Conservation (phyloP, 129 eudicot species). For the Lactuca sativa region DNA sequence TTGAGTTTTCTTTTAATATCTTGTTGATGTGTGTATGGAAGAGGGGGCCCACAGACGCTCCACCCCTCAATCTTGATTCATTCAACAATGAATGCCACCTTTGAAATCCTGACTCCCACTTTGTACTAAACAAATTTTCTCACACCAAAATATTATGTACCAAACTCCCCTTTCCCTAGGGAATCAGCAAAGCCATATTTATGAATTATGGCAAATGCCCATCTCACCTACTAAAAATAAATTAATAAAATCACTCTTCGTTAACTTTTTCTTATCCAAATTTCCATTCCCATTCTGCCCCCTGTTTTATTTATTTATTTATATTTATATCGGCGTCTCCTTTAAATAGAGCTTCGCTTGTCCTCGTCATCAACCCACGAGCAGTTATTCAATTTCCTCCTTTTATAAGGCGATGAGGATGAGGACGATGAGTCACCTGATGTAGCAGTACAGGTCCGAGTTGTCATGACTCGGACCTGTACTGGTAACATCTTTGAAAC, state of each 20-base stretch:
- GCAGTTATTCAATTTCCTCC: slow-evolving; percentile 64
- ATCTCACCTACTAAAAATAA: slow-evolving; percentile 39
- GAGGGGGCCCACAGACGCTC: slow-evolving; percentile 47
- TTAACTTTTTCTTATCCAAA: slow-evolving; percentile 25
- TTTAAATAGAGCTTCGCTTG: slow-evolving; percentile 53
- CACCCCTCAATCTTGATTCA: slow-evolving; percentile 32
- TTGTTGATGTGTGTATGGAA: slow-evolving; percentile 10
- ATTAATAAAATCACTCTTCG: slow-evolving; percentile 44
- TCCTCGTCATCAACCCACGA: slow-evolving; percentile 67
- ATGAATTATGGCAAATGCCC: slow-evolving; percentile 59
- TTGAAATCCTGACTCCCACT: slow-evolving; percentile 45
- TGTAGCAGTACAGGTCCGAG: slow-evolving; percentile 37
- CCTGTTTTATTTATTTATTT: slow-evolving; percentile 24
- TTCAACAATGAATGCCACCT: slow-evolving; percentile 51
- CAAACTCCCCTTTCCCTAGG: slow-evolving; percentile 75
- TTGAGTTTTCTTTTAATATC: slow-evolving; percentile 5
- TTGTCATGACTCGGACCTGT: slow-evolving; percentile 64
- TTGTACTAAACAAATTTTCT: slow-evolving; percentile 27
- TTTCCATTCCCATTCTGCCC: slow-evolving; percentile 14
- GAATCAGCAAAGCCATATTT: slow-evolving; percentile 69
- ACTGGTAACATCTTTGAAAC: slow-evolving; percentile 46
- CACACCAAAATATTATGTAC: slow-evolving; percentile 65
- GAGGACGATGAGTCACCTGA: slow-evolving; percentile 56
- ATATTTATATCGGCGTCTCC: background rate
- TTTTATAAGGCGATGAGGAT: slow-evolving; percentile 62